Evolutionary conservation across 768 basidiomycete genomes (phyloP), one percentile per base, ranked within the genome.

Genomic region (Nidula microcarpa): DNA sequence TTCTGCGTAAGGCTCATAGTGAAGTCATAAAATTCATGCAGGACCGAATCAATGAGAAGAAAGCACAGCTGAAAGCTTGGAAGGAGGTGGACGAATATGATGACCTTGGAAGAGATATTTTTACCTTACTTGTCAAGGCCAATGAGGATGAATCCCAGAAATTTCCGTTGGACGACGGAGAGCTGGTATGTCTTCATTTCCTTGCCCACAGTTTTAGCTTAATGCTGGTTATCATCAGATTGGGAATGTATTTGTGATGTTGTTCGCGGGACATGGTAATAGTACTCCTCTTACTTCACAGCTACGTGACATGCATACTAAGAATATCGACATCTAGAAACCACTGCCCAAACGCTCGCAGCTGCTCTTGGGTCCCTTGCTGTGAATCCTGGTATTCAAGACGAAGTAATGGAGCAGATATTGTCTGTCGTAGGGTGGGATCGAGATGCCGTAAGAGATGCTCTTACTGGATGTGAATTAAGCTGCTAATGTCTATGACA

Each of bases 331-430:
- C 18, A 50, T 3, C 18, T 50, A 78, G 79, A 81, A 65, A 82
- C 79, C 2, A 80, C 80, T 1, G 79, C 80, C 1, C 71, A 76
- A 54, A 72, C 71, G 0, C 67, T 83, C 1, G 73, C 78, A 0
- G 80, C 72, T 8, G 74, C 77, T 0, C 58, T 83, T 8, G 79
- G 70, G 0, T 73, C 74, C 58, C 64, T 84, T 14, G 70, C 76
- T 1, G 52, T 78, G 9, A 55, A 80, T 59, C 67, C 74, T 5
- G 74, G 78, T 10, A 65, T 77, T 14, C 81, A 83, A 63, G 65
- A 78, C 13, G 77, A 78, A 54, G 67, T 79, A 6, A 65, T 74
- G 53, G 65, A 75, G 11, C 74, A 82, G 36, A 75, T 81, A n/a
- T 52, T 68, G 9, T 59, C 61, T 5, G 68, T 76, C 34, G 62